Evolutionary conservation across 2,329 filamentous ascomycete species (phyloP).

Genomic region (Fusarium dimerum): DNA sequence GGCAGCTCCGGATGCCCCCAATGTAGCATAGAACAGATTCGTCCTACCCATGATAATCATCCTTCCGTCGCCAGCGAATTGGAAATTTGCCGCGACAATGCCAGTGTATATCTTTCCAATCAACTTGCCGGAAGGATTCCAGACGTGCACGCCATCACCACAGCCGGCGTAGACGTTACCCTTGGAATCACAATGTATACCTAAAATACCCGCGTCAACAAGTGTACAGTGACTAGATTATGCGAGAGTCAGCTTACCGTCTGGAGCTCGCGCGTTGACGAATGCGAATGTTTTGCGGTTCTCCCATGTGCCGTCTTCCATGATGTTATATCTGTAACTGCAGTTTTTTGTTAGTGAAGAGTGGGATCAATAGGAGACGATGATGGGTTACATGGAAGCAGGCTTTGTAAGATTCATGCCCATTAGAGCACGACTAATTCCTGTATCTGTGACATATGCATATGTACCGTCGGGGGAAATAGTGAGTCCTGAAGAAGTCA

Average conservation of each 20-base stretch:
- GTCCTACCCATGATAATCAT: constrained; percentile 40
- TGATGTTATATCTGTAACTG: constrained; percentile 49
- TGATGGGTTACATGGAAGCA: constrained; percentile 46
- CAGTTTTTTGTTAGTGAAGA: not conserved
- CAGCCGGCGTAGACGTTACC: constrained; percentile 57
- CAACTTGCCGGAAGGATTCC: constrained; percentile 46
- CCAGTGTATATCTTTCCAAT: constrained; percentile 59
- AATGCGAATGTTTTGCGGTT: constrained; percentile 59
- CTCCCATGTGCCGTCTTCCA: constrained; percentile 46
- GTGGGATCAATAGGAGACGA: rapidly evolving
- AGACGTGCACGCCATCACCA: constrained; percentile 52
- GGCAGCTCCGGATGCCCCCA: constrained; percentile 19
- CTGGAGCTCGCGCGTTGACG: constrained; percentile 53
- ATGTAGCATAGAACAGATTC: constrained; percentile 35
- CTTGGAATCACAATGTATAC: constrained; percentile 53
- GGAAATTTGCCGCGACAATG: constrained; percentile 46
- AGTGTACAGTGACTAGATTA: not conserved
- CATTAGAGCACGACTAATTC: constrained; percentile 42
- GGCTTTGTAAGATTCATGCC: constrained; percentile 44
- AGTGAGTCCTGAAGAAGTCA: constrained; percentile 43
- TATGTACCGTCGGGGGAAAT: constrained; percentile 56
- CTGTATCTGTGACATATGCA: constrained; percentile 60
- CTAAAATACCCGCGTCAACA: constrained; percentile 33
- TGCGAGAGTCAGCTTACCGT: constrained; percentile 45
- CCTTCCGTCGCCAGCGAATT: constrained; percentile 41